These are phyloP conservation scores for Entomortierella parvispora DNA, from an alignment of 192 early-diverging fungal species.

Conservation along the genomic window DNA sequence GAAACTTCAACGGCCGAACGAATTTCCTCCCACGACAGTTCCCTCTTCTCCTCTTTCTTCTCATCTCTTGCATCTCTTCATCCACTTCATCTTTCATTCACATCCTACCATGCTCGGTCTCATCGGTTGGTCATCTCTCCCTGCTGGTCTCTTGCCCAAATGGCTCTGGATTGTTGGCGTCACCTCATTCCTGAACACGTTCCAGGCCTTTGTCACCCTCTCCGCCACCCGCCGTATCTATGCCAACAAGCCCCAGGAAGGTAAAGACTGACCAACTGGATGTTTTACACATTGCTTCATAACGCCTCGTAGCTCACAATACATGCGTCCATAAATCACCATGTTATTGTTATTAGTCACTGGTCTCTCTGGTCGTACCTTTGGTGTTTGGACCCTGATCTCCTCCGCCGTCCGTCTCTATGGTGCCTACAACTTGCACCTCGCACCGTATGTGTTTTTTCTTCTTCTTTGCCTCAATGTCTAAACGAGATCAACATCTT, in stretches of 20 bases:
- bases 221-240: slow-evolving; percentile 84
- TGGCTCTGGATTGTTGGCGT: slow-evolving; percentile 80
- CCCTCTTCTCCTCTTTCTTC: slow-evolving; percentile 1
- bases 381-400: slow-evolving; percentile 91
- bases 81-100: background rate
- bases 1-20: background rate
- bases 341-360: slow-evolving; percentile 65
- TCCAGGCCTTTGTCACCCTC: slow-evolving; percentile 85
- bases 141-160: slow-evolving; percentile 70
- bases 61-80: background rate
- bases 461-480: background rate
- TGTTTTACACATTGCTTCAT: slow-evolving; percentile 4
- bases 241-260: slow-evolving; percentile 67
- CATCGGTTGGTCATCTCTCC: slow-evolving; percentile 53
- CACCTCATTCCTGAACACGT: slow-evolving; percentile 84
- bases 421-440: slow-evolving; percentile 84
- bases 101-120: slow-evolving; percentile 39
- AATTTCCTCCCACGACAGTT: background rate
- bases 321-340: background rate
- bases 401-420: slow-evolving; percentile 85
- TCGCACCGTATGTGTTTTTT: slow-evolving; percentile 63
- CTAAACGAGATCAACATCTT: background rate
- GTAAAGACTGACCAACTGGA: slow-evolving; percentile 32
- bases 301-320: background rate
- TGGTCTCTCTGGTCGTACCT: slow-evolving; percentile 79